phyloP scores from a whole-genome alignment of 768 basidiomycete genomes.

The Saitozyma podzolica region DNA sequence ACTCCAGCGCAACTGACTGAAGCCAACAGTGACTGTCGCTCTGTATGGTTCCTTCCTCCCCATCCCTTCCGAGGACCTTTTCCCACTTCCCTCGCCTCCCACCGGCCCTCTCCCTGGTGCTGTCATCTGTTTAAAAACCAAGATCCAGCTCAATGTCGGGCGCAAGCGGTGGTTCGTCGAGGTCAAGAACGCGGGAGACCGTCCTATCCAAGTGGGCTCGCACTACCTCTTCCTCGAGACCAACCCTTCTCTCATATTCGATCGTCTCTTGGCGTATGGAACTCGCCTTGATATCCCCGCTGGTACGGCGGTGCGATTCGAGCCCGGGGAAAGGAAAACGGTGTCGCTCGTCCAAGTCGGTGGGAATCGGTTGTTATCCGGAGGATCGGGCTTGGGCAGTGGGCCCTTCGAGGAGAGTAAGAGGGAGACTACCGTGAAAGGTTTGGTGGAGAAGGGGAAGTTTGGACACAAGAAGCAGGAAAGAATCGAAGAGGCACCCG shows the following conservation, averaged over 20 bases:
- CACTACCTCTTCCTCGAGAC: constrained; percentile 94
- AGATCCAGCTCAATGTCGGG: constrained; percentile 74
- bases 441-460: constrained; percentile 60
- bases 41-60: constrained; percentile 95
- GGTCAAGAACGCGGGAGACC: constrained; percentile 87
- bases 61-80: constrained; percentile 65
- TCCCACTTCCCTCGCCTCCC: constrained; percentile 57
- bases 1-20: background rate
- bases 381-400: constrained; percentile 72
- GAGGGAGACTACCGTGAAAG: constrained; percentile 21
- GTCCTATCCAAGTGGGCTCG: constrained; percentile 92
- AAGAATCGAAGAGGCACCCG: constrained; percentile 57
- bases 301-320: constrained; percentile 94
- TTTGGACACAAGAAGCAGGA: constrained; percentile 65
- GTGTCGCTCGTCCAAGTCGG: constrained; percentile 78
- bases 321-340: constrained; percentile 84
- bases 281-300: constrained; percentile 78
- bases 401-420: constrained; percentile 56
- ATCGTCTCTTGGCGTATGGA: constrained; percentile 75
- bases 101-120: constrained; percentile 70
- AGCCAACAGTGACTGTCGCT: constrained; percentile 62
- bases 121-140: constrained; percentile 61
- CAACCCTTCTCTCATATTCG: constrained; percentile 76
- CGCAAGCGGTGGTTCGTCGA: constrained; percentile 67
- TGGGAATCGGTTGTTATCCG: constrained; percentile 69